Conservation (phyloP, 345 rosid genomes). For the Dimocarpus longan region DNA sequence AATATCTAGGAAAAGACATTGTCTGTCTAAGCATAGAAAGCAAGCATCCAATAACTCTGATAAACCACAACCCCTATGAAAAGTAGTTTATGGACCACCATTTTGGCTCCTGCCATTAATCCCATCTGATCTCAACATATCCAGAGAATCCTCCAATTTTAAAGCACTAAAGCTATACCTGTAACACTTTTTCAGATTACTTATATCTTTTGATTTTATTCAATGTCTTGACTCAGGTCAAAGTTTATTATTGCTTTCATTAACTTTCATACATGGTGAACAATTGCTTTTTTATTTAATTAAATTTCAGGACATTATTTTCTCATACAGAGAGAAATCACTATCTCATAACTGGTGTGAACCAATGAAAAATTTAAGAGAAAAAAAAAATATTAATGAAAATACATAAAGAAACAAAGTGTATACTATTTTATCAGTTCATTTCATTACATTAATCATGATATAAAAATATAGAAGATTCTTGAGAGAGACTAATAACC, state of each 20-base stretch:
- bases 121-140: conserved; percentile 13
- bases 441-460: no score
- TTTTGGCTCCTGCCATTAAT: conserved; percentile 22
- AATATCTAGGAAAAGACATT: conserved; percentile 44
- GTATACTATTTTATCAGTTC: no score
- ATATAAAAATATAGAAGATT: no score
- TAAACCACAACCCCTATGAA: conserved; percentile 30
- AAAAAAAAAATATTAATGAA: no score
- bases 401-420: no score
- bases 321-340: background rate
- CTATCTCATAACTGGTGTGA: no score
- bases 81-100: conserved; percentile 53
- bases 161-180: conserved; percentile 29
- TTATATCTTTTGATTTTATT: conserved; percentile 26
- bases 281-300: background rate
- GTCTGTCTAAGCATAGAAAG: conserved; percentile 39
- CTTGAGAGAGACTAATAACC: background rate
- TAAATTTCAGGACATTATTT: background rate
- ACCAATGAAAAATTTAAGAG: no score
- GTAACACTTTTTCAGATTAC: conserved; percentile 31
- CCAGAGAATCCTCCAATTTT: conserved; percentile 31
- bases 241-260: conserved; percentile 5
- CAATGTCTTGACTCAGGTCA: conserved; percentile 23
- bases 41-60: conserved; percentile 29
- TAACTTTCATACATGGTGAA: background rate